These are phyloP conservation scores for Centrapalus pauciflorus DNA, from an alignment of 129 eudicot species.

Conservation along the genomic window DNA sequence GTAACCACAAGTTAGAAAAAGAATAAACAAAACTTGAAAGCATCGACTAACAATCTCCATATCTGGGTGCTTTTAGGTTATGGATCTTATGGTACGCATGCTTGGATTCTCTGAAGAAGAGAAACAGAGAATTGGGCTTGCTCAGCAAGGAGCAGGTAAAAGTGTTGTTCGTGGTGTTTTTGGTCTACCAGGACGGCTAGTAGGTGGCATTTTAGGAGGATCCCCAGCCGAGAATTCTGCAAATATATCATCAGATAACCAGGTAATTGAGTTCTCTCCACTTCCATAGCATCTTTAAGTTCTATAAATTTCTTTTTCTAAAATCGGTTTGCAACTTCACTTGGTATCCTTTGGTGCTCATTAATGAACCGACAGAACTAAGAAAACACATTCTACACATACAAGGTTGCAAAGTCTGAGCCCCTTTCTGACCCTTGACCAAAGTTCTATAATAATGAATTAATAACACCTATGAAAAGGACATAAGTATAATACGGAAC, in stretches of 20 bases:
- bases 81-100: conserved; percentile 98
- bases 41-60: background rate
- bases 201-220: conserved; percentile 92
- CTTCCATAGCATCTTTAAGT: background rate
- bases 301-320: background rate
- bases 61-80: conserved; percentile 48
- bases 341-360: background rate
- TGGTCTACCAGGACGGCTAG: conserved; percentile 93
- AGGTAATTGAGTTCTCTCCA: conserved; percentile 32
- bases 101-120: conserved; percentile 97
- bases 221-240: conserved; percentile 43
- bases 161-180: conserved; percentile 98
- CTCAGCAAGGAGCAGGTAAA: conserved; percentile 93
- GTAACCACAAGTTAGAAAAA: background rate
- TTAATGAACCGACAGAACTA: background rate
- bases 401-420: background rate
- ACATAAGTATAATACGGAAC: background rate
- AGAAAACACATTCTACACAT: background rate
- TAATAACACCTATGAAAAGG: too few species aligned
- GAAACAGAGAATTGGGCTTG: conserved; percentile 89
- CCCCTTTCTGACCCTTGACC: background rate
- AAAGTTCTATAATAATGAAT: background rate
- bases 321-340: background rate
- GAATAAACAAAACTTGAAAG: background rate
- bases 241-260: conserved; percentile 58